Conservation (phyloP, 2,329 filamentous ascomycete species). For the Spiromastix sp. region DNA sequence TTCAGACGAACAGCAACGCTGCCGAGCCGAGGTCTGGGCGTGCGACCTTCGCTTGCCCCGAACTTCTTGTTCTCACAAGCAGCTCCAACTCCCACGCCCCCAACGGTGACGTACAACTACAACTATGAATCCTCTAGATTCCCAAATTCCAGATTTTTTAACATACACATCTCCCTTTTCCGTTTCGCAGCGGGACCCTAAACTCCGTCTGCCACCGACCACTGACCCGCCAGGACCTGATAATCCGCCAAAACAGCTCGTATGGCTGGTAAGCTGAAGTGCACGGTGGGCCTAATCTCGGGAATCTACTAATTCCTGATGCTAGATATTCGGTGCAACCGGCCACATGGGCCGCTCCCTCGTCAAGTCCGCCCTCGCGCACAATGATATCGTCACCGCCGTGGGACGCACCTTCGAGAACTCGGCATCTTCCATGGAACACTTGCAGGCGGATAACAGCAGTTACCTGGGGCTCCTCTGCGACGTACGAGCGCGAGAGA, state of each 20-base stretch:
- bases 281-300: too few relatives aligned
- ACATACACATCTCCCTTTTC: too few relatives aligned
- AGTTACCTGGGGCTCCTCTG: constrained; percentile 70
- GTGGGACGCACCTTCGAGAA: constrained; percentile 79
- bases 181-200: constrained; percentile 24
- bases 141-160: too few relatives aligned
- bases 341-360: constrained; percentile 92
- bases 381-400: constrained; percentile 74
- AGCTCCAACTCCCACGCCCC: too few relatives aligned
- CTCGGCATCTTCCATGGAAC: constrained; percentile 58
- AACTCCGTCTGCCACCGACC: constrained; percentile 61
- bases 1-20: too few relatives aligned
- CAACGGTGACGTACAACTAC: too few relatives aligned
- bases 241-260: constrained; percentile 61
- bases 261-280: constrained; percentile 86
- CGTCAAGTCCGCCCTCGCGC: constrained; percentile 67
- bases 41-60: too few relatives aligned
- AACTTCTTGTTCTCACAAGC: too few relatives aligned
- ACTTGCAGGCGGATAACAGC: constrained; percentile 50
- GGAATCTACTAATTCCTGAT: too few relatives aligned
- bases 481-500: constrained; percentile 74
- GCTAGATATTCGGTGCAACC: constrained; percentile 83
- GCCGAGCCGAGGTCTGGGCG: too few relatives aligned
- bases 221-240: constrained; percentile 72
- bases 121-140: too few relatives aligned